Evolutionary conservation across 176 grass and related monocot species (phyloP), one percentile per base, ranked within the genome.

Genomic region (Cymbopogon citratus): DNA sequence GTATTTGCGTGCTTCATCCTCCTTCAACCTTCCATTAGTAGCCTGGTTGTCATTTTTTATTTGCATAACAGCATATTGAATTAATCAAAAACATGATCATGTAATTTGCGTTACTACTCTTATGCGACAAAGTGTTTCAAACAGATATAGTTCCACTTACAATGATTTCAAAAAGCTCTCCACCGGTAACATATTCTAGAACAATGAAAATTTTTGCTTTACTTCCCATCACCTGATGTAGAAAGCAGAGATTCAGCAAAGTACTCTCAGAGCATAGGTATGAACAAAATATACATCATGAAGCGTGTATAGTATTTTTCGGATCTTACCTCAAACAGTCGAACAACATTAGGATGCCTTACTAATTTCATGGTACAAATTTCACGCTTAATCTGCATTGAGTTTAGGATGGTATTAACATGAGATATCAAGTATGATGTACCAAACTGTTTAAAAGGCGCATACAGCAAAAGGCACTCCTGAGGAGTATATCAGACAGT

Each of bases 151-250:
- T 46, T 7, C 15, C 66, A 83, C 96, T 87, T 95, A 99, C 96
- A 88, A 99, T 92, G 79, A 91, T 99, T 85, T 99, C 93, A 80
- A 99, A 99, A 78, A 99, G 87, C 83, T 99, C 96, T 91, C 96
- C 96, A 68, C 96, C 96, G 33, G 93, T 99, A 87, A 93, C 70
- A 77, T 93, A 95, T 84, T 99, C 96, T 60, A 99, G 74, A 87
- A 99, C 87, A 68, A 99, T 92, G 83, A 95, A 99, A 75, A 99
- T 99, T 83, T 90, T 99, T 68, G 91, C 83, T 91, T 95, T 99
- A 83, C 93, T 99, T 76, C 96, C 96, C 96, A 99, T 99, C 66
- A 99, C 96, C 96, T 99, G 85, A 84, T 67, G 23, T 75, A 33
- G 66, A 66, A 83, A 46, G 54, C 14, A 77, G 76, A 72, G 64